A percentile compares a stretch with the other conserved stretches of the same genome.
These are phyloP conservation scores for Eutrema yunnanense DNA, from an alignment of 345 rosid species.

Conservation along the genomic window DNA sequence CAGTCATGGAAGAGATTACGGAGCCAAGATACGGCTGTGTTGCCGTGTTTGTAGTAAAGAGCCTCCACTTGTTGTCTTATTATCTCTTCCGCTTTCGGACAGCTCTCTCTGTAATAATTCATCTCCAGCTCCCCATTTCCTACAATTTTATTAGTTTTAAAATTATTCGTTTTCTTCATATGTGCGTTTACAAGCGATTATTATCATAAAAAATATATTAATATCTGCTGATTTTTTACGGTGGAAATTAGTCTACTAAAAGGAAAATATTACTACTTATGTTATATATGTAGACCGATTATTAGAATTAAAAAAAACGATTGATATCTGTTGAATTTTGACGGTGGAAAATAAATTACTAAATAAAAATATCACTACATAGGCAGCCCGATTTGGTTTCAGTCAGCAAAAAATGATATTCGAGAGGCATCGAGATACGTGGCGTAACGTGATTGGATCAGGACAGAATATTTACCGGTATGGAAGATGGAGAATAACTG, in stretches of 20 bases:
- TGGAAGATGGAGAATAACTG: constrained; percentile 40
- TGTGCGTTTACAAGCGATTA: neutral
- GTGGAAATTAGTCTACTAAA: neutral
- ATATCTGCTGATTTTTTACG: neutral
- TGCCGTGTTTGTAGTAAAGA: constrained; percentile 71
- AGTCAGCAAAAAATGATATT: neutral
- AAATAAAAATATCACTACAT: too few relatives aligned
- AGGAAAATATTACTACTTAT: neutral
- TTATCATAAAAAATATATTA: neutral
- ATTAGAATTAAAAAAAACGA: too few relatives aligned
- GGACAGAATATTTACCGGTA: constrained; percentile 37
- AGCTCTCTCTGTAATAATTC: constrained; percentile 57
- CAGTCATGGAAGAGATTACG: constrained; percentile 93
- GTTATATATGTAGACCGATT: neutral
- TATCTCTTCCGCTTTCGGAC: constrained; percentile 80
- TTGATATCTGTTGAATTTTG: too few relatives aligned
- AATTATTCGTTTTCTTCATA: neutral
- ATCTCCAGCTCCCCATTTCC: constrained; percentile 55
- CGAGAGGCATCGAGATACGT: neutral
- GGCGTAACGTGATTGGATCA: neutral
- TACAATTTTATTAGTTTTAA: constrained; percentile 4
- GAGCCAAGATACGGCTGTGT: constrained; percentile 88
- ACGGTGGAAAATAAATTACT: too few relatives aligned
- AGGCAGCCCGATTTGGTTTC: neutral
- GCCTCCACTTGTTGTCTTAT: constrained; percentile 55